Percentiles rank a stretch among this genome's conserved stretches.
Conservation (phyloP, 768 basidiomycete species). For the Boletellus ananiceps region DNA sequence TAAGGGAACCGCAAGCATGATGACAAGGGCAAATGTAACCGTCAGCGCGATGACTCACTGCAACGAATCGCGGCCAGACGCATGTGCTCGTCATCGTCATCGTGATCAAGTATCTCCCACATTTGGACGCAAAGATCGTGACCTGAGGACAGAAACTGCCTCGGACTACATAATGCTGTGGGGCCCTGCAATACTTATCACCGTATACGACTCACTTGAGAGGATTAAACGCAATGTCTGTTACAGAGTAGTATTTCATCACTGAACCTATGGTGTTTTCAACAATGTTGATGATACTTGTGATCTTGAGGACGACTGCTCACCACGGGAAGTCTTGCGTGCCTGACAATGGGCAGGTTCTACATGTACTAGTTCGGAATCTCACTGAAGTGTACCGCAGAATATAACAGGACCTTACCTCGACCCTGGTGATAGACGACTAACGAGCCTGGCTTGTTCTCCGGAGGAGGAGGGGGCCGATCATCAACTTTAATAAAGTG, state of each 20-base stretch:
- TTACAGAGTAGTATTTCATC: conserved; percentile 49
- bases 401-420: conserved; percentile 12
- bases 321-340: conserved; percentile 18
- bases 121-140: conserved; percentile 39
- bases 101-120: conserved; percentile 36
- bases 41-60: conserved; percentile 12
- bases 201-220: conserved; percentile 32
- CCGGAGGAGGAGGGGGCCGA: conserved; percentile 35
- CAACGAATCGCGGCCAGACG: conserved; percentile 9
- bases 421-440: conserved; percentile 36
- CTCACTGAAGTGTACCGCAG: background rate
- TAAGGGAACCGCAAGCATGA: conserved; percentile 4
- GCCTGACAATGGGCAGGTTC: conserved; percentile 18
- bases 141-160: conserved; percentile 44
- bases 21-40: background rate
- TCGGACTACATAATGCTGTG: conserved; percentile 28
- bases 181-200: background rate
- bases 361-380: conserved; percentile 14
- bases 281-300: background rate
- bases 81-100: conserved; percentile 14
- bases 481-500: conserved; percentile 2
- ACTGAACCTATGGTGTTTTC: conserved; percentile 10
- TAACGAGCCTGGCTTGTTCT: conserved; percentile 47
- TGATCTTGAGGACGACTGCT: background rate
- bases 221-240: conserved; percentile 54